A percentile compares a stretch with the other conserved stretches of the same genome.
Evolutionary conservation across 768 basidiomycete genomes (phyloP).

Genomic region (Amanita muscaria): DNA sequence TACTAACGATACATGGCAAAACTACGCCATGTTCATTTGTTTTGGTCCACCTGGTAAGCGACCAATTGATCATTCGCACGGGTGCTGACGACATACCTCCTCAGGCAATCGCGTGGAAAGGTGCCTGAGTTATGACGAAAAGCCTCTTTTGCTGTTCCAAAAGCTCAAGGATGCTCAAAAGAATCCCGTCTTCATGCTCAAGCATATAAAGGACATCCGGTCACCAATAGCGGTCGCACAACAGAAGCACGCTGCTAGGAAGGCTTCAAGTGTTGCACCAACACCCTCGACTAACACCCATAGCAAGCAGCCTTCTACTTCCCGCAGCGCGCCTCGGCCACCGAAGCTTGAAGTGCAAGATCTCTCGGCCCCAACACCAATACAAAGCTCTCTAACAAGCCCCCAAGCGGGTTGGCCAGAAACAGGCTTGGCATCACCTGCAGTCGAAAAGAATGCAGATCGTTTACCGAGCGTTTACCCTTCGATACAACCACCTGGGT

Average conservation of each 20-base stretch:
- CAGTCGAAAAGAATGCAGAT: slow-evolving; percentile 22
- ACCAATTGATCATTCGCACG: slow-evolving; percentile 15
- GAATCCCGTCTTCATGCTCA: slow-evolving; percentile 98
- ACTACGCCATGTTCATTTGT: slow-evolving; percentile 99
- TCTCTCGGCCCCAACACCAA: slow-evolving; percentile 38
- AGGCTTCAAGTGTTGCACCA: slow-evolving; percentile 41
- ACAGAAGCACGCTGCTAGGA: slow-evolving; percentile 88
- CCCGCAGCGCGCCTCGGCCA: slow-evolving; percentile 45
- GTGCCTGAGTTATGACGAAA: slow-evolving; percentile 96
- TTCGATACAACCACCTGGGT: not conserved
- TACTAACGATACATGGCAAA: slow-evolving; percentile 97
- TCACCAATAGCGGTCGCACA: slow-evolving; percentile 96
- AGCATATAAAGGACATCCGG: slow-evolving; percentile 93
- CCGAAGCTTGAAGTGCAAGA: slow-evolving; percentile 66
- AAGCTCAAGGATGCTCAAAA: slow-evolving; percentile 95
- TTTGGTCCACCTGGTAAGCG: slow-evolving; percentile 79
- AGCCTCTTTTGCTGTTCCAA: slow-evolving; percentile 93
- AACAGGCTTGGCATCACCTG: slow-evolving; percentile 49
- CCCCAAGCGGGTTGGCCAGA: slow-evolving; percentile 75
- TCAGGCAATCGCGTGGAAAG: slow-evolving; percentile 80
- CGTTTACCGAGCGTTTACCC: not conserved
- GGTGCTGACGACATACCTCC: not conserved
- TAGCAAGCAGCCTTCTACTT: slow-evolving; percentile 29
- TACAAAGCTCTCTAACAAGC: slow-evolving; percentile 48
- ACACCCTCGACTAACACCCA: slow-evolving; percentile 30